Evolutionary conservation across 352 stramenopile genomes (phyloP).

Genomic region (Lagenidium giganteum): DNA sequence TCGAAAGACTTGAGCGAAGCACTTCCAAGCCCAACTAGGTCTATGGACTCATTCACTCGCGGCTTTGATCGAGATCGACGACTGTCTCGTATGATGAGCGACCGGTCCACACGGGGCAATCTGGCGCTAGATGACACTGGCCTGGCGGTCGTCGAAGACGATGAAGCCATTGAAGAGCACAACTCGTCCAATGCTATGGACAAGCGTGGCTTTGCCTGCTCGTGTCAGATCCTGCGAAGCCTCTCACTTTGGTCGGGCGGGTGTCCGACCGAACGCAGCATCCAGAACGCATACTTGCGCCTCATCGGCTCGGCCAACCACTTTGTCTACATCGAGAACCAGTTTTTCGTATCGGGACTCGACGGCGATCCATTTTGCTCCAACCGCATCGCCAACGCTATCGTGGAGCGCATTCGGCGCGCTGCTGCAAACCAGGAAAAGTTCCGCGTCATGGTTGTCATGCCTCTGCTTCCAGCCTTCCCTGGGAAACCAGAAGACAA

Average conservation of each 20-base stretch:
- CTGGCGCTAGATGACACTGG: too few relatives aligned
- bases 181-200: slow-evolving; percentile 12
- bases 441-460: slow-evolving; percentile 83
- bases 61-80: slow-evolving; percentile 38
- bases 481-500: slow-evolving; percentile 75
- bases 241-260: slow-evolving; percentile 81
- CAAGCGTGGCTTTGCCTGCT: slow-evolving; percentile 41
- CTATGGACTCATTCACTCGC: too few relatives aligned
- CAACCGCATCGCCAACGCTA: slow-evolving; percentile 78
- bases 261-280: slow-evolving; percentile 79
- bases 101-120: too few relatives aligned
- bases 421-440: slow-evolving; percentile 77
- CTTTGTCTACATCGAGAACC: slow-evolving; percentile 93
- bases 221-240: slow-evolving; percentile 69
- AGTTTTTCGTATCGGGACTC: slow-evolving; percentile 86
- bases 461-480: slow-evolving; percentile 81
- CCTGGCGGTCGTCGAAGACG: too few relatives aligned
- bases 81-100: slow-evolving; percentile 19
- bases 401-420: slow-evolving; percentile 71
- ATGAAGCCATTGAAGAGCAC: slow-evolving; percentile 12
- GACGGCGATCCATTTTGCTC: slow-evolving; percentile 75
- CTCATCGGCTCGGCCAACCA: slow-evolving; percentile 83
- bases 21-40: too few relatives aligned
- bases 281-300: slow-evolving; percentile 88
- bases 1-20: too few relatives aligned